Evolutionary conservation across 1,139 yeast genomes (phyloP).

Genomic region (Scheffersomyces titani): DNA sequence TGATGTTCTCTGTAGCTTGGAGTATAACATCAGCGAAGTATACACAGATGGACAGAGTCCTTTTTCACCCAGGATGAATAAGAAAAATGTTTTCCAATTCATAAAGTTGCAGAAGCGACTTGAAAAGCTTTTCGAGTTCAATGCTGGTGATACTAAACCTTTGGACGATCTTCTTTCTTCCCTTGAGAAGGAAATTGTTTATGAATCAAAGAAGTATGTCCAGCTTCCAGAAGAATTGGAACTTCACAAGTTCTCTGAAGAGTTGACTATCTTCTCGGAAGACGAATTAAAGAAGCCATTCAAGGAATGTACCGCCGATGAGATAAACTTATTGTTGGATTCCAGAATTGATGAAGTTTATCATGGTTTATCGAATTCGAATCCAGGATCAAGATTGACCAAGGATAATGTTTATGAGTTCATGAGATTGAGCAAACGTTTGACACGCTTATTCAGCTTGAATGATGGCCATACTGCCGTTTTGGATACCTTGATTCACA

Average conservation of each 20-base stretch:
- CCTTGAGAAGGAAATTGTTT: neutral
- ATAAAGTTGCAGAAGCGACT: slow-evolving; percentile 20
- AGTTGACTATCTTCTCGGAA: slow-evolving; percentile 3
- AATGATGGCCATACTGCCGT: slow-evolving; percentile 35
- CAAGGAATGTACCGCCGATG: slow-evolving; percentile 10
- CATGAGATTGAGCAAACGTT: slow-evolving; percentile 21
- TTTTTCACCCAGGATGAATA: slow-evolving; percentile 18
- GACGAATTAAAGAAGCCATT: slow-evolving; percentile 19
- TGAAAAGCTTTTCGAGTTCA: slow-evolving; percentile 21
- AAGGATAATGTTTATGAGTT: slow-evolving; percentile 19
- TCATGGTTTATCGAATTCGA: slow-evolving; percentile 8
- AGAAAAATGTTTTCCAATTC: slow-evolving; percentile 17
- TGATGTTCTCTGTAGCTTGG: slow-evolving; percentile 15
- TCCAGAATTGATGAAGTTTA: slow-evolving; percentile 19
- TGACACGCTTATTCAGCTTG: slow-evolving; percentile 22
- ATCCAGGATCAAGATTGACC: slow-evolving; percentile 19
- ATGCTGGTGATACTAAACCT: slow-evolving; percentile 30
- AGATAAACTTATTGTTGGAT: slow-evolving; percentile 17
- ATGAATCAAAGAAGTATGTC: slow-evolving; percentile 4
- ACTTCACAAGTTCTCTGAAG: slow-evolving; percentile 11
- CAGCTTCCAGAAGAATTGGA: slow-evolving; percentile 19
- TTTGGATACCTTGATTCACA: slow-evolving; percentile 33
- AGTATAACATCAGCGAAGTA: slow-evolving; percentile 19
- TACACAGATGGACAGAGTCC: slow-evolving; percentile 2
- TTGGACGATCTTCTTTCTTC: slow-evolving; percentile 28